Evolutionary conservation across 208 protist genomes (phyloP).

Genomic region (Naegleria lovaniensis): DNA sequence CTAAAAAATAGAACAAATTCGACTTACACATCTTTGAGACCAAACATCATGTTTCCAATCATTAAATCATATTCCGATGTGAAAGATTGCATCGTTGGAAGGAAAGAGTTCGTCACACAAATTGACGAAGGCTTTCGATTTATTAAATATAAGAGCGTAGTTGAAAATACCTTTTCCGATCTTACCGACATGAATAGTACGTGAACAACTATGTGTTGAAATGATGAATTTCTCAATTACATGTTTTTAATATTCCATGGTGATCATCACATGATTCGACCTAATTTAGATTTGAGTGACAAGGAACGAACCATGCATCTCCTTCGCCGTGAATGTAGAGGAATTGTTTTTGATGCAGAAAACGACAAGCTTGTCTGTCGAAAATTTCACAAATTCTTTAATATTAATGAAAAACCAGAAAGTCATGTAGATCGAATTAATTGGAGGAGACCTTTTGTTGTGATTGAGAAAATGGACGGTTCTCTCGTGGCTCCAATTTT

Average conservation of each 20-base stretch:
- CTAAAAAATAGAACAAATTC: no score
- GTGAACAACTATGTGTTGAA: no score
- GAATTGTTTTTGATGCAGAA: background rate
- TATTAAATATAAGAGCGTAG: background rate
- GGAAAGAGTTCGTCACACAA: background rate
- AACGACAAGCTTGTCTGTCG: background rate
- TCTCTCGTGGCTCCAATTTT: background rate
- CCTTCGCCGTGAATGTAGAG: background rate
- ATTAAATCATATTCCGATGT: background rate
- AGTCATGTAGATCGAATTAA: background rate
- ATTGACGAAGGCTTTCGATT: background rate
- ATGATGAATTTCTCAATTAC: no score
- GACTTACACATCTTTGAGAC: no score
- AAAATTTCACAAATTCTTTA: conserved; percentile 20
- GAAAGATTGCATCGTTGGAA: background rate
- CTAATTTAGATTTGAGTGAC: background rate
- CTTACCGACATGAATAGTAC: background rate
- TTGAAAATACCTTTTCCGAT: background rate
- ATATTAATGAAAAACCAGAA: background rate
- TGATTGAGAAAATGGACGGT: background rate
- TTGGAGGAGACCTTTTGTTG: background rate
- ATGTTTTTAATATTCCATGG: no score
- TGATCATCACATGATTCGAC: no score
- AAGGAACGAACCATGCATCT: background rate
- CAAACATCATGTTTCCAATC: background rate